These are phyloP conservation scores for Penicillium samsonianum DNA, from an alignment of 495 filamentous ascomycete genomes.

Conservation along the genomic window DNA sequence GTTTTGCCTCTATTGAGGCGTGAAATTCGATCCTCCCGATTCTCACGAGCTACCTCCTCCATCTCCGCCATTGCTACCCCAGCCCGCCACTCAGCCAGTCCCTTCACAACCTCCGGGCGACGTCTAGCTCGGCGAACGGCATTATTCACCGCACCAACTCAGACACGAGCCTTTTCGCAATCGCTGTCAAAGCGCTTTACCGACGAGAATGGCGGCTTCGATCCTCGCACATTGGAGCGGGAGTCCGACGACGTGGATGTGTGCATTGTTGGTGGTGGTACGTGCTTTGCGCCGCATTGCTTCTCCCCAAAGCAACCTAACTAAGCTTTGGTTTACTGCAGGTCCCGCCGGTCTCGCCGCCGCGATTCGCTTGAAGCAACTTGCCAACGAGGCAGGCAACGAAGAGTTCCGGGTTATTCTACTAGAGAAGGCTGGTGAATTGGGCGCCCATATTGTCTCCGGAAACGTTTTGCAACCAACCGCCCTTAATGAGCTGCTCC, in stretches of 20 bases:
- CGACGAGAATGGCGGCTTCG: conserved; percentile 64
- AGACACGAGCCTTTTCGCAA: conserved; percentile 51
- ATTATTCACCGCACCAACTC: conserved; percentile 26
- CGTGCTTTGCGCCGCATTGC: conserved; percentile 17
- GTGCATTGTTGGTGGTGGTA: conserved; percentile 92
- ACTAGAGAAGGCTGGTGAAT: conserved; percentile 92
- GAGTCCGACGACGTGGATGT: conserved; percentile 95
- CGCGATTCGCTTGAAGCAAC: conserved; percentile 92
- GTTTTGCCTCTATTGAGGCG: conserved; percentile 48
- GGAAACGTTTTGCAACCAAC: conserved; percentile 93
- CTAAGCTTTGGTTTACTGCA: conserved; percentile 26
- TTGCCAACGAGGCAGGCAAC: conserved; percentile 93
- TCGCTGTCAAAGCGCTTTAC: conserved; percentile 50
- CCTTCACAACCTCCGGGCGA: conserved; percentile 25
- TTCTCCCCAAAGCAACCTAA: conserved; percentile 19
- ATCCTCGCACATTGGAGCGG: conserved; percentile 72
- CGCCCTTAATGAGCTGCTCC: conserved; percentile 85
- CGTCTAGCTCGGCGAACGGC: conserved; percentile 26
- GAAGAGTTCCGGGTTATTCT: conserved; percentile 92
- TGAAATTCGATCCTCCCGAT: conserved; percentile 37
- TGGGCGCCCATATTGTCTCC: conserved; percentile 93
- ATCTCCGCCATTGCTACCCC: conserved; percentile 28
- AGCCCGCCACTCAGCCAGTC: conserved; percentile 24
- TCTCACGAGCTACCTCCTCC: conserved; percentile 35
- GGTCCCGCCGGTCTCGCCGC: conserved; percentile 89